These are phyloP conservation scores for Globisporangium okanoganense DNA, from an alignment of 352 stramenopile species.

Conservation along the genomic window DNA sequence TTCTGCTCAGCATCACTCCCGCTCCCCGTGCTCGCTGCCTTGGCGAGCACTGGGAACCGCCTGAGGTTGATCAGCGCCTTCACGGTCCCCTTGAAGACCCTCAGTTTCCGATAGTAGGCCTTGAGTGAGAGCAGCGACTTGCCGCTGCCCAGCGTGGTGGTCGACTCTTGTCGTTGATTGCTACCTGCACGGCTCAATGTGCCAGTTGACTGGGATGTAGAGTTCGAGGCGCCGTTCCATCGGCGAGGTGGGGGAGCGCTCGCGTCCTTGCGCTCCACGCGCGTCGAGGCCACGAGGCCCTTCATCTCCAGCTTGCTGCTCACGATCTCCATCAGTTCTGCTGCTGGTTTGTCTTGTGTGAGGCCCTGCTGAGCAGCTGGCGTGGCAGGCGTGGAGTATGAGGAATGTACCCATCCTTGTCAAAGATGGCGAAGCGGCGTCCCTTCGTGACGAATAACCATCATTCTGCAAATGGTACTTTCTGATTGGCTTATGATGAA, in stretches of 20 bases:
- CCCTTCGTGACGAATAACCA: too few species aligned
- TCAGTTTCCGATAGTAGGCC: constrained; percentile 60
- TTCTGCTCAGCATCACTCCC: neutral
- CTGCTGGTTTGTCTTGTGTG: neutral
- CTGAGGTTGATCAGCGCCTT: constrained; percentile 60
- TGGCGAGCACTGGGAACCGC: constrained; percentile 15
- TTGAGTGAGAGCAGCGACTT: constrained; percentile 62
- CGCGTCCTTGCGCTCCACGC: constrained; percentile 17
- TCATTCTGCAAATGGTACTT: too few species aligned
- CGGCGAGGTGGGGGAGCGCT: constrained; percentile 5
- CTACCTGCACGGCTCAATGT: neutral
- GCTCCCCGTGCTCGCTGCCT: neutral
- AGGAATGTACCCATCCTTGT: neutral
- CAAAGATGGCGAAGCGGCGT: too few species aligned
- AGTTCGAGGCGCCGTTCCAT: constrained; percentile 23
- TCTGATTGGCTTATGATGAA: too few species aligned
- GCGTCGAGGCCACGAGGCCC: constrained; percentile 4
- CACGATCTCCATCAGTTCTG: constrained; percentile 23
- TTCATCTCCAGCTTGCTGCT: constrained; percentile 20
- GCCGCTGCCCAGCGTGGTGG: constrained; percentile 7
- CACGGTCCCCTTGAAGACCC: constrained; percentile 65
- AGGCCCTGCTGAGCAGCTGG: neutral
- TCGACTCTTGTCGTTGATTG: constrained; percentile 5
- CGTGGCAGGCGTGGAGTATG: neutral
- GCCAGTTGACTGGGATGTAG: neutral